Base-by-base conservation (phyloP, 345 rosid genomes). In the Viola odorata region DNA sequence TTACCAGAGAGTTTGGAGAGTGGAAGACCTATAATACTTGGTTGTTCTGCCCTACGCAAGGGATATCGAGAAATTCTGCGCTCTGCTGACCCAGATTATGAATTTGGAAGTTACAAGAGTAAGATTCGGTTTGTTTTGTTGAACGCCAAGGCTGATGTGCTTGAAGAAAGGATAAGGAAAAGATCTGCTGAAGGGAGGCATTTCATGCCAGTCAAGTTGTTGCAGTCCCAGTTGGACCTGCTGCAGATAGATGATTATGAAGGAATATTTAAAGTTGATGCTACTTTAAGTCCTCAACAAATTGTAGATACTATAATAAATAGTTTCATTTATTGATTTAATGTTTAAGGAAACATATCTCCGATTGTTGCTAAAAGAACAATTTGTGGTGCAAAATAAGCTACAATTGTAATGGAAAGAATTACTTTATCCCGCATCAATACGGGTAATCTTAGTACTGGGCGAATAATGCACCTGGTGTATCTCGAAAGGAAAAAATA, bases 191-290 rank as follows among this genome's bases (percentile, higher is more conserved):
- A 82, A 56, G 91, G 86, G 69, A 77, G 77, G 45, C 96, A 88
- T 76, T 94, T 88, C 74, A 94, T 94, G 96, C 85, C 97, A 0
- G 63, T 71, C 6, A 62, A 79, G n/a, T 87, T 90, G 67, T 73
- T 94, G 69, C 85, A 82, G 45, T 90, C 97, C 36, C 96, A 90
- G 63, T 60, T 94, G 59, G 97, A 94, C 54, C 58, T 83, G 74
- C 87, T 89, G 52, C 78, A 80, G 66, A 75, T 81, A 12, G 90
- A 87, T 68, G 85, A 83, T 23, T 78, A 45, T 6, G 96, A 89
- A 73, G 73, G 76, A 49, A 78, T 94, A 36, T 58, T 60, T 15
- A 83, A 78, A 64, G 70, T 94, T 13, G 84, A 86, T 68, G 88
- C 80, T n/a, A 57, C 79, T 58, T 48, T 73, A 36, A 81, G 69